These are phyloP conservation scores for Tausonia pullulans DNA, from an alignment of 1,284 basidiomycete species.

Conservation along the genomic window DNA sequence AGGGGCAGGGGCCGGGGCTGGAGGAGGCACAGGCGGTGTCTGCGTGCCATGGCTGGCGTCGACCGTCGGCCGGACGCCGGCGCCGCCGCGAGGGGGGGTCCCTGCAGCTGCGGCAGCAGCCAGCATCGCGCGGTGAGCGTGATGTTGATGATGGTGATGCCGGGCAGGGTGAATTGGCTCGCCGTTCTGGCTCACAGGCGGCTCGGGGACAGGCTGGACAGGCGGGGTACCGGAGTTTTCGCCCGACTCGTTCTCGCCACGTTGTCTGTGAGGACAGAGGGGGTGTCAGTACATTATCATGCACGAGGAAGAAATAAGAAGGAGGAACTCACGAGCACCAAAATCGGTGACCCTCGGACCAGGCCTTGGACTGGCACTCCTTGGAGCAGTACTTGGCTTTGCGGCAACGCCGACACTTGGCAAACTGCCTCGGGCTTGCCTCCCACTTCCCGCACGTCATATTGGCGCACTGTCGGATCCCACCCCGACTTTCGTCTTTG, in stretches of 20 bases:
- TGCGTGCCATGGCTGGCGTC: too few species aligned
- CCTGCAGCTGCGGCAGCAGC: too few species aligned
- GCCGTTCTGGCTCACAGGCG: neutral
- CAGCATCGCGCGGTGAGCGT: neutral
- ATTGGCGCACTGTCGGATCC: conserved; percentile 94
- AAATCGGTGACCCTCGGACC: conserved; percentile 89
- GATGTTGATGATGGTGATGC: too few species aligned
- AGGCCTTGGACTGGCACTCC: conserved; percentile 92
- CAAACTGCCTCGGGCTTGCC: conserved; percentile 83
- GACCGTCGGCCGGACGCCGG: neutral
- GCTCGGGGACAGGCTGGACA: neutral
- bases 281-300: neutral
- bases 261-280: conserved; percentile 7
- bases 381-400: conserved; percentile 99
- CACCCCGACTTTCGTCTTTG: conserved; percentile 86
- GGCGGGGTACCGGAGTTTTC: neutral
- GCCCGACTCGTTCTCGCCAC: conserved; percentile 9
- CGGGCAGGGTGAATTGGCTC: neutral
- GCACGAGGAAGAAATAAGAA: neutral
- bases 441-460: conserved; percentile 98
- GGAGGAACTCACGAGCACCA: conserved; percentile 15
- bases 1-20: neutral
- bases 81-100: neutral
- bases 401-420: conserved; percentile 87
- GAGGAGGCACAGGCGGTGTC: too few species aligned